Evolutionary conservation across 345 rosid species (phyloP).

Genomic region (Aquilaria sinensis): DNA sequence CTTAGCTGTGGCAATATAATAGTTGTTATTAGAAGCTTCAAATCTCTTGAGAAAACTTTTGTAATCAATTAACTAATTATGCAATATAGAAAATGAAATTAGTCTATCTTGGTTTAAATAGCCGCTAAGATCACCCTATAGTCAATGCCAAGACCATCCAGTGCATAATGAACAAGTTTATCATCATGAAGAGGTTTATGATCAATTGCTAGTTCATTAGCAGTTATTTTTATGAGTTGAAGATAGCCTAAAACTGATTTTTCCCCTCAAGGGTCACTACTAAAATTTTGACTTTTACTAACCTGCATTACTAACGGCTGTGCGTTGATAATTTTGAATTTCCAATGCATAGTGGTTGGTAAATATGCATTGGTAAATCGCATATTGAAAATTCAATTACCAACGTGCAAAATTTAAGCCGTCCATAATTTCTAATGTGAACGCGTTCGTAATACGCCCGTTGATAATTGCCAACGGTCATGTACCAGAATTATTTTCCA

Average conservation of each 20-base stretch:
- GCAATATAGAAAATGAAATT: not conserved
- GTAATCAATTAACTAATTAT: too few species aligned
- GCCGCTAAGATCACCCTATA: not conserved
- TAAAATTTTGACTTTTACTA: too few species aligned
- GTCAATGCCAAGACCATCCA: not conserved
- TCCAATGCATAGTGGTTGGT: too few species aligned
- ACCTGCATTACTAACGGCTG: too few species aligned
- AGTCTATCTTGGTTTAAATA: not conserved
- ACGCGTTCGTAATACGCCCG: too few species aligned
- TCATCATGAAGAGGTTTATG: not conserved
- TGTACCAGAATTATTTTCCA: too few species aligned
- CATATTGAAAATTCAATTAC: too few species aligned
- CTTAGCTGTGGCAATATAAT: not conserved
- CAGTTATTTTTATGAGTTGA: not conserved
- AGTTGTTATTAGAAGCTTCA: not conserved
- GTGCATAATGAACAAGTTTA: not conserved
- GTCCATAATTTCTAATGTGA: too few species aligned
- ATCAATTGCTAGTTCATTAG: not conserved
- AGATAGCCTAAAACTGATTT: not conserved
- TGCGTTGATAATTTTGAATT: too few species aligned
- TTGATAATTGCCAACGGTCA: too few species aligned
- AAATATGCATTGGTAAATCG: too few species aligned
- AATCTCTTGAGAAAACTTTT: not conserved
- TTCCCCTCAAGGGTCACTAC: not conserved
- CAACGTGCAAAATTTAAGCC: too few species aligned